Conservation (phyloP, 2,329 filamentous ascomycete species). For the Spiromastix sp. region DNA sequence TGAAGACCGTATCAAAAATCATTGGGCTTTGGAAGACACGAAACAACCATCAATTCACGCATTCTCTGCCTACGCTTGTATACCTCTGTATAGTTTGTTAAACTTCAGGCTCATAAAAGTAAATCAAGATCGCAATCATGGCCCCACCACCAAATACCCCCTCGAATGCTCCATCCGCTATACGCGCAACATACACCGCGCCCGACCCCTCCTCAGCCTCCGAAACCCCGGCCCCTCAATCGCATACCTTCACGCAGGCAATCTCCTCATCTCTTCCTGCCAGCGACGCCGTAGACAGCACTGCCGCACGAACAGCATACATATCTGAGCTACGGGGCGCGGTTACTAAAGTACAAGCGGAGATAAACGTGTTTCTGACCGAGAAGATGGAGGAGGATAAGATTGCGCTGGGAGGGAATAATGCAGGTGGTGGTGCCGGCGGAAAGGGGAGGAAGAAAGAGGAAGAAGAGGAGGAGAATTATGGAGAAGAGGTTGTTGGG, state of each 20-base stretch:
- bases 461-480: constrained; percentile 49
- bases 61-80: too few species aligned
- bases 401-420: constrained; percentile 23
- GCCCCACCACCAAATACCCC: constrained; percentile 9
- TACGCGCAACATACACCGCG: constrained; percentile 17
- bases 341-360: constrained; percentile 42
- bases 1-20: too few species aligned
- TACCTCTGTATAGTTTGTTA: too few species aligned
- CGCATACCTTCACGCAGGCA: constrained; percentile 24
- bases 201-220: constrained; percentile 15
- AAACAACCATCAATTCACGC: too few species aligned
- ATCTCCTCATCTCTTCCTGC: constrained; percentile 16
- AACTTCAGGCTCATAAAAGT: too few species aligned
- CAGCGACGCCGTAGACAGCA: constrained; percentile 9
- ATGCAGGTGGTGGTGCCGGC: constrained; percentile 15
- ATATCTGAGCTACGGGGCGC: constrained; percentile 41
- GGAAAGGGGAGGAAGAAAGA: constrained; percentile 19
- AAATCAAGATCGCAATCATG: too few species aligned
- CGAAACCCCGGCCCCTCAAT: constrained; percentile 15
- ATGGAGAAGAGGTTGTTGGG: constrained; percentile 69
- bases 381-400: constrained; percentile 54
- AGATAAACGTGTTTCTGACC: constrained; percentile 51
- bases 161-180: constrained; percentile 7
- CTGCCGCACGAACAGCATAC: constrained; percentile 42
- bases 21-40: too few species aligned